phyloP scores from a whole-genome alignment of 2,329 filamentous ascomycete species.

The Penicillium sclerotiorum region DNA sequence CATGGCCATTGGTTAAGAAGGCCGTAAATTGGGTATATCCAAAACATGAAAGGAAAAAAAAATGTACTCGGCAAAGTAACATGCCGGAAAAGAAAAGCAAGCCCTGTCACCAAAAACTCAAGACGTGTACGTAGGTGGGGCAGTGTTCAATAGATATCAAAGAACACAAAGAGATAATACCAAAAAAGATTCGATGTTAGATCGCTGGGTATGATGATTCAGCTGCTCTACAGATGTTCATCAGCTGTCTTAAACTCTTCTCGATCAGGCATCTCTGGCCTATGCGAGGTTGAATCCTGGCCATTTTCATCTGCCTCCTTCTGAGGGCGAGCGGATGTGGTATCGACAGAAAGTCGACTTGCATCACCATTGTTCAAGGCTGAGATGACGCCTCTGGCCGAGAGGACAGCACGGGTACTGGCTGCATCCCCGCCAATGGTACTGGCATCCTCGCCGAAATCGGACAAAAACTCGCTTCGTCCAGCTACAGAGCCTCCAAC shows the following conservation, averaged over 20 bases:
- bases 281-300: conserved; percentile 11
- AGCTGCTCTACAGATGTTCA: conserved; percentile 11
- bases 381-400: conserved; percentile 32
- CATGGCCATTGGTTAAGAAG: too few species aligned
- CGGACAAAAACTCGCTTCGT: conserved; percentile 34
- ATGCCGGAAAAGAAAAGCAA: too few species aligned
- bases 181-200: not conserved
- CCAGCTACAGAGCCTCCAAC: conserved; percentile 29
- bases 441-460: conserved; percentile 30
- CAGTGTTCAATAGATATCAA: not conserved
- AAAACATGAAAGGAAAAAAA: too few species aligned
- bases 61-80: too few species aligned
- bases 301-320: conserved; percentile 13
- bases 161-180: not conserved
- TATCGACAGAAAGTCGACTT: conserved; percentile 28
- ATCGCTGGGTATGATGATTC: not conserved
- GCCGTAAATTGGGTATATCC: too few species aligned
- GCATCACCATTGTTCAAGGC: conserved; percentile 20
- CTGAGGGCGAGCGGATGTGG: conserved; percentile 21
- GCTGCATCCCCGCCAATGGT: conserved; percentile 34
- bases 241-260: conserved; percentile 35
- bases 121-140: not conserved
- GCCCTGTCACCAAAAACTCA: too few species aligned
- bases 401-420: conserved; percentile 33
- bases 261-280: conserved; percentile 32